phyloP scores from a whole-genome alignment of 768 basidiomycete species.

The Russula ochroleuca region DNA sequence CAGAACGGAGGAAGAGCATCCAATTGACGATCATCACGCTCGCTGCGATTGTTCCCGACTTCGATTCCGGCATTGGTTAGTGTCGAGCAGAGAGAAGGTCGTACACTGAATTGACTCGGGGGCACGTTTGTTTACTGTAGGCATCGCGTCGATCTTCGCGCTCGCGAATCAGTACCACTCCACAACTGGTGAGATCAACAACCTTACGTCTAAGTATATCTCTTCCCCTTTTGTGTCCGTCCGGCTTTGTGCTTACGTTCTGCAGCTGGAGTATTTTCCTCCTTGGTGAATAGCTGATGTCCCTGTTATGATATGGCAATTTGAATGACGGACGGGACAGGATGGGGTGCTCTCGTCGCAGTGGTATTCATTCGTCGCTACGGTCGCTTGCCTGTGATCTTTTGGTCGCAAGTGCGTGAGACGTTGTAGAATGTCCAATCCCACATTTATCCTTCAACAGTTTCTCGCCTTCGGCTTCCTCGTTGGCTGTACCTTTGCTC shows the following conservation, averaged over 20 bases:
- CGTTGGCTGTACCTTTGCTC: slow-evolving; percentile 56
- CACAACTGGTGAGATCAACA: slow-evolving; percentile 53
- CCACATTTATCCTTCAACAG: slow-evolving; percentile 30
- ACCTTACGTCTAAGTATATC: slow-evolving; percentile 49
- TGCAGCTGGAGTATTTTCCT: slow-evolving; percentile 63
- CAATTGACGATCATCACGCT: slow-evolving; percentile 59
- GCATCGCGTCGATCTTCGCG: slow-evolving; percentile 59
- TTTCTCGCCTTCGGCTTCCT: slow-evolving; percentile 55
- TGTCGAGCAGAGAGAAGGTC: neutral
- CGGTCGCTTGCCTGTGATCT: slow-evolving; percentile 62
- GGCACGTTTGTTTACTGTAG: slow-evolving; percentile 32
- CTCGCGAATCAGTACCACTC: slow-evolving; percentile 54
- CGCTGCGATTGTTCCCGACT: slow-evolving; percentile 64
- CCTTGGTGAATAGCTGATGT: slow-evolving; percentile 38
- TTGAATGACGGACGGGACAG: slow-evolving; percentile 31
- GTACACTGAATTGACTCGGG: no score
- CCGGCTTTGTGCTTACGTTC: slow-evolving; percentile 28
- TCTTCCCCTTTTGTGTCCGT: neutral
- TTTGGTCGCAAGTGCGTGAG: slow-evolving; percentile 60
- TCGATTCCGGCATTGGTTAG: slow-evolving; percentile 59
- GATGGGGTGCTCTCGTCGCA: slow-evolving; percentile 58
- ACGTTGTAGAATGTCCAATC: neutral
- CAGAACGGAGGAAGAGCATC: slow-evolving; percentile 46
- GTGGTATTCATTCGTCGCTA: slow-evolving; percentile 60
- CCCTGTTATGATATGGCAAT: slow-evolving; percentile 16